Percentiles rank a stretch among this genome's conserved stretches.
These are phyloP conservation scores for Hypoxylon sp. DNA, from an alignment of 2,329 filamentous ascomycete genomes.

Conservation along the genomic window DNA sequence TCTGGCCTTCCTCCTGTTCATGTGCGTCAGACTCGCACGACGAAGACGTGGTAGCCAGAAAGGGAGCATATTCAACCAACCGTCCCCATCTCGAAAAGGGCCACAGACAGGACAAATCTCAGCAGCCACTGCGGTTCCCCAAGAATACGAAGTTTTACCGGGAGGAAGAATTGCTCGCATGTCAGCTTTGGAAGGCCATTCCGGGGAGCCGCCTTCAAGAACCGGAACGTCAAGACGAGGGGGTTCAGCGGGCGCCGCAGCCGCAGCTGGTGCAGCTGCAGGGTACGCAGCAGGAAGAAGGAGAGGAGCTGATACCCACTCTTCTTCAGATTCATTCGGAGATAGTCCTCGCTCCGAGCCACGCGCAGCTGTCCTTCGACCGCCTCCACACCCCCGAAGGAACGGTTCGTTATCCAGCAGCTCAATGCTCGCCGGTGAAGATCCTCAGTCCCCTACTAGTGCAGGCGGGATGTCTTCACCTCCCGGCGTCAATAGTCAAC, in stretches of 20 bases:
- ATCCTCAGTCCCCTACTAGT: conserved; percentile 77
- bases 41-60: conserved; percentile 67
- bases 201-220: conserved; percentile 66
- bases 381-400: conserved; percentile 69
- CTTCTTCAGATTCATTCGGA: conserved; percentile 76
- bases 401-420: conserved; percentile 90
- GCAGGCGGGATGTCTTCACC: conserved; percentile 83
- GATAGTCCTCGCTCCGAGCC: conserved; percentile 76
- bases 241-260: conserved; percentile 56
- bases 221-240: conserved; percentile 60
- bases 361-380: conserved; percentile 63
- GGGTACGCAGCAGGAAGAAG: conserved; percentile 58
- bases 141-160: conserved; percentile 78
- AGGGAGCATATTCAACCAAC: conserved; percentile 87
- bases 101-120: conserved; percentile 52
- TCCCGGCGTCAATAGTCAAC: conserved; percentile 82
- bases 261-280: conserved; percentile 56
- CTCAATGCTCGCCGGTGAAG: conserved; percentile 76
- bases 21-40: conserved; percentile 66
- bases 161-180: conserved; percentile 93
- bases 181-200: conserved; percentile 86
- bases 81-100: conserved; percentile 72
- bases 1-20: conserved; percentile 73
- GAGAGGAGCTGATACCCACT: conserved; percentile 62
- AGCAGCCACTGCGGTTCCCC: conserved; percentile 44